A percentile compares a stretch with the other conserved stretches of the same genome.
phyloP scores from a whole-genome alignment of 73 alveolate genomes.

The Uronychia binucleata region DNA sequence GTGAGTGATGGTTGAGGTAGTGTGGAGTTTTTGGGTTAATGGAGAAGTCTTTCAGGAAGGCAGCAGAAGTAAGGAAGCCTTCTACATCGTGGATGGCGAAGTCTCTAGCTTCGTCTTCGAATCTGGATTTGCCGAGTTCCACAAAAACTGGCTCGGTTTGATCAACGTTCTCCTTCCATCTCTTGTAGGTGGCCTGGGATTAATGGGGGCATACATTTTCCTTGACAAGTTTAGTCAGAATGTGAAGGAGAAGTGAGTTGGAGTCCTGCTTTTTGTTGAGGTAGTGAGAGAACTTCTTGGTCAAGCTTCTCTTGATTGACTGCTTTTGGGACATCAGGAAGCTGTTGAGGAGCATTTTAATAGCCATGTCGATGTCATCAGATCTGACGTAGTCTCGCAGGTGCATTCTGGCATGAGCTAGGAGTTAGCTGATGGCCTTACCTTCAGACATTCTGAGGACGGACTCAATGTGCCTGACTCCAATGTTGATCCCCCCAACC shows the following conservation, averaged over 20 bases:
- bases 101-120: constrained; percentile 71
- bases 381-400: constrained; percentile 94
- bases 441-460: constrained; percentile 97
- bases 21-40: too few species aligned
- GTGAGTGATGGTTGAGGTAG: too few species aligned
- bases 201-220: constrained; percentile 65
- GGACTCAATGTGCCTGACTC: constrained; percentile 98
- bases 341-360: constrained; percentile 93
- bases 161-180: constrained; percentile 26
- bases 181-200: constrained; percentile 31
- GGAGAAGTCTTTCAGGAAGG: constrained; percentile 2
- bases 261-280: constrained; percentile 78
- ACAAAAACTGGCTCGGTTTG: constrained; percentile 48
- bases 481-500: constrained; percentile 95
- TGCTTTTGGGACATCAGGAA: constrained; percentile 95
- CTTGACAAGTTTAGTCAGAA: constrained; percentile 75
- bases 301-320: constrained; percentile 87
- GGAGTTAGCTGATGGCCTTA: background rate
- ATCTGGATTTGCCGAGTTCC: constrained; percentile 43
- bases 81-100: constrained; percentile 5
- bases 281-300: constrained; percentile 50
- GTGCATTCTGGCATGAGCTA: constrained; percentile 98
- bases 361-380: constrained; percentile 97
- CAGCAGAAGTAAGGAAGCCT: background rate
- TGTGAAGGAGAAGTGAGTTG: constrained; percentile 75